Evolutionary conservation across 768 basidiomycete genomes (phyloP), one percentile per base, ranked within the genome.

Genomic region (Leccinum longicurvipes): DNA sequence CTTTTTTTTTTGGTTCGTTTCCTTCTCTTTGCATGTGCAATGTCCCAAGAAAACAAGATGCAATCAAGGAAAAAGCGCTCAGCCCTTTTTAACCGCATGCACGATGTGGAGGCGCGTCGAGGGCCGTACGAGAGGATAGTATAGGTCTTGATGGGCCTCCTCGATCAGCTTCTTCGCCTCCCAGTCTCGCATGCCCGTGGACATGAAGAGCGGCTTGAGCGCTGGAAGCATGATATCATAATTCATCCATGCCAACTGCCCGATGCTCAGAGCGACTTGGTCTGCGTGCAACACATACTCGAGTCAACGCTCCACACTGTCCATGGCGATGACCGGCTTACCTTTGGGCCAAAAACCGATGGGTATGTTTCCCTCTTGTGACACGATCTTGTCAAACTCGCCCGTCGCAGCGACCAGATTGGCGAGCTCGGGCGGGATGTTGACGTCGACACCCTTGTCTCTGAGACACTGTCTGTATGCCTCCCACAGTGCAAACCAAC

Each of bases 171-270:
- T 76, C 64, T 78, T 79, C 7, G 82, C 84, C 53, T 77, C 76
- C 54, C 77, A 75, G 46, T 82, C 80, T 24, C 79, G 72, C 51
- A 86, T 71, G 6, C 80, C 83, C 47, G 75, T 70, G 42, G 75
- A 74, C 47, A 85, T 68, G 64, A 87, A 80, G 39, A 86, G 73
- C 14, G 84, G 84, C 51, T 79, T 80, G 57, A 88, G 67, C 4
- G 84, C 83, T 29, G 84, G 84, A 34, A 88, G 73, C 58, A 87
- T 76, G 23, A 81, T 75, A 60, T 88, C 87, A 61, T 82, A 83
- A 58, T 82, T 81, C 83, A 87, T 82, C 87, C 87, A 88, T 39
- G 85, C 84, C 21, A 88, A 70, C 62, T 88, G 85, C 7, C 85
- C 86, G 48, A 86, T 79, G 23, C 83, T 86, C 32, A 87, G 76